Percentiles rank a stretch among this genome's conserved stretches.
Conservation (phyloP, 345 rosid genomes). For the Anastatica hierochuntica region DNA sequence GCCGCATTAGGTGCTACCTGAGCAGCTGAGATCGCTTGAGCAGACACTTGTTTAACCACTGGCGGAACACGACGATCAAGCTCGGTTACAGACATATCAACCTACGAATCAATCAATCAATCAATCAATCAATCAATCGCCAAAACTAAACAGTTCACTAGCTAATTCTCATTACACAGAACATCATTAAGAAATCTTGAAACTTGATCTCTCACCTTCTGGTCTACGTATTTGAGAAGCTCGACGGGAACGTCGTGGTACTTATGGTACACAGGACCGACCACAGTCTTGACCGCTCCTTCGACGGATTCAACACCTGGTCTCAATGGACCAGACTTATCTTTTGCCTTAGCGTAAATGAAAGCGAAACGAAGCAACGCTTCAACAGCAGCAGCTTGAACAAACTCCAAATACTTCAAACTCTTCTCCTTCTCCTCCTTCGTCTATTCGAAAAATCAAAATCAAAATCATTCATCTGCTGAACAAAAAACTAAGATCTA, state of each 20-base stretch:
- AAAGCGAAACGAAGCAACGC: slow-evolving; percentile 42
- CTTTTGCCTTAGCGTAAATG: slow-evolving; percentile 65
- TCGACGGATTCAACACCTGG: slow-evolving; percentile 78
- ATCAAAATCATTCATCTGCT: too few relatives aligned
- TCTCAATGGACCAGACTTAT: slow-evolving; percentile 69
- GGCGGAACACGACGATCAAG: slow-evolving; percentile 67
- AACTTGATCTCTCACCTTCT: too few relatives aligned
- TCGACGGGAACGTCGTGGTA: slow-evolving; percentile 58
- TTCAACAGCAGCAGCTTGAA: slow-evolving; percentile 63
- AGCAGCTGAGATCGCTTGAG: slow-evolving; percentile 60
- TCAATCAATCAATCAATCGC: too few relatives aligned
- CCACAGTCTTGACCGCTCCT: slow-evolving; percentile 67
- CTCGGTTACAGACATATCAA: slow-evolving; percentile 52
- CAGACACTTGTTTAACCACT: slow-evolving; percentile 58
- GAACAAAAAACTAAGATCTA: too few relatives aligned
- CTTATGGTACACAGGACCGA: slow-evolving; percentile 63
- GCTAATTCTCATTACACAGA: too few relatives aligned
- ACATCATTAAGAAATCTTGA: too few relatives aligned
- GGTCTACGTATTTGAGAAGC: slow-evolving; percentile 65
- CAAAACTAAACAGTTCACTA: too few relatives aligned
- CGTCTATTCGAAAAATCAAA: too few relatives aligned
- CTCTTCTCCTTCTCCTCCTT: slow-evolving; percentile 12
- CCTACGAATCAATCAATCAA: too few relatives aligned
- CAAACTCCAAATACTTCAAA: slow-evolving; percentile 70
- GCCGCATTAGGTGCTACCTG: slow-evolving; percentile 65